These are phyloP conservation scores for Hypoxylon perforatum DNA, from an alignment of 495 filamentous ascomycete genomes.

Conservation along the genomic window DNA sequence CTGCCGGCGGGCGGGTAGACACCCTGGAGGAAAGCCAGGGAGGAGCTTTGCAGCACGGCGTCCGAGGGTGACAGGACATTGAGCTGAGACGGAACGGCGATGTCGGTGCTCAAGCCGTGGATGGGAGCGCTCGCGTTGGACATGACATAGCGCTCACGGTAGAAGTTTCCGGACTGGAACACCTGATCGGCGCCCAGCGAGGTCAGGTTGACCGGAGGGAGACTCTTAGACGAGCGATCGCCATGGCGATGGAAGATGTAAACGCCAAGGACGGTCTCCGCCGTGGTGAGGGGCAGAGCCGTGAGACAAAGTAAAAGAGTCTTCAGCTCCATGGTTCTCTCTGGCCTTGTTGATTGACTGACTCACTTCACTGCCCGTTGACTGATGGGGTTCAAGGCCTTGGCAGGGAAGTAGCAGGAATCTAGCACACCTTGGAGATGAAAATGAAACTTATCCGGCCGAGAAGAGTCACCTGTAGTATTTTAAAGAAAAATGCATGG, in stretches of 20 bases:
- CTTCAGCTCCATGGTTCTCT: conserved; percentile 35
- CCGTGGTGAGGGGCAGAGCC: conserved; percentile 52
- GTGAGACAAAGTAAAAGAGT: conserved; percentile 46
- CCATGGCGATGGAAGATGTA: conserved; percentile 81
- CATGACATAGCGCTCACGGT: conserved; percentile 68
- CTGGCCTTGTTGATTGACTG: not conserved
- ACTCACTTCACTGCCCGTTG: not conserved
- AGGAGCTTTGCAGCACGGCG: conserved; percentile 73
- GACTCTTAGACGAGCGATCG: conserved; percentile 73
- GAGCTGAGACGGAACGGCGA: conserved; percentile 68
- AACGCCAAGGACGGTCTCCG: conserved; percentile 72
- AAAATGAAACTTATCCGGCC: not conserved
- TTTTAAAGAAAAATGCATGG: conserved; percentile 9
- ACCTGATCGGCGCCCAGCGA: conserved; percentile 75
- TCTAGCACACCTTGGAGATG: conserved; percentile 3
- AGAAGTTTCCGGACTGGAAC: conserved; percentile 69
- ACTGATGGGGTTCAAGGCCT: not conserved
- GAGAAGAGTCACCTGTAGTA: conserved; percentile 12
- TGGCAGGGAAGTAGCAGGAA: conserved; percentile 6
- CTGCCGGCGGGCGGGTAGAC: conserved; percentile 78
- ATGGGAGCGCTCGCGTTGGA: conserved; percentile 52
- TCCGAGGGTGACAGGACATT: conserved; percentile 68
- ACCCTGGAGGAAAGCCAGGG: conserved; percentile 81
- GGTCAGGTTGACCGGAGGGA: conserved; percentile 67
- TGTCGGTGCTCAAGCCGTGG: conserved; percentile 63